Percentiles rank a stretch among this genome's conserved stretches.
Conservation (phyloP, 1,284 basidiomycete genomes). For the Termitomyces sp. region DNA sequence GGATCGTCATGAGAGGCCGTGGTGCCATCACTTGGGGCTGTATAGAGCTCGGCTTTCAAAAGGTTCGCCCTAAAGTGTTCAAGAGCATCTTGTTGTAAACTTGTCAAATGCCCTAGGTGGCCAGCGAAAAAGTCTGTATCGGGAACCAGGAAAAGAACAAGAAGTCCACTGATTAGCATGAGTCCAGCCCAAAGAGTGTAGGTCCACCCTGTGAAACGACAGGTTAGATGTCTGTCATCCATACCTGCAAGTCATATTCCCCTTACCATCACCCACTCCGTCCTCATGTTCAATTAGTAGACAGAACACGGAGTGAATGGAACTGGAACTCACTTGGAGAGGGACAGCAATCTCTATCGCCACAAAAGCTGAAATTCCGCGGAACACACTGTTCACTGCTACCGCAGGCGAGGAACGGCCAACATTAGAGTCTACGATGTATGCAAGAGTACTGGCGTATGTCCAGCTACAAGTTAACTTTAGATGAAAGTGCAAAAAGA, state of each 20-base stretch:
- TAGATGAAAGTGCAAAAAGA: constrained; percentile 9
- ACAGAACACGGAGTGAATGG: neutral
- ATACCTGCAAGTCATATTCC: neutral
- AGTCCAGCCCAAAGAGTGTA: constrained; percentile 71
- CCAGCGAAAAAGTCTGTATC: constrained; percentile 31
- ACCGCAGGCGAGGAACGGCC: constrained; percentile 70
- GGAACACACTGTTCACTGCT: constrained; percentile 66
- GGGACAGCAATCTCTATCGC: constrained; percentile 67
- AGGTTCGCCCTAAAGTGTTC: constrained; percentile 50
- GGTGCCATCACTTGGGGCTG: constrained; percentile 27
- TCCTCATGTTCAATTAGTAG: constrained; percentile 24
- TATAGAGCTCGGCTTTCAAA: constrained; percentile 45
- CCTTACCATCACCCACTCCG: constrained; percentile 35
- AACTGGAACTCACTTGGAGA: constrained; percentile 43
- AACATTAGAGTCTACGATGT: constrained; percentile 73
- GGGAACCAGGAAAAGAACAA: constrained; percentile 42
- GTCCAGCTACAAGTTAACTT: constrained; percentile 45
- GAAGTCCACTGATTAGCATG: constrained; percentile 44
- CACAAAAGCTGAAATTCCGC: constrained; percentile 66
- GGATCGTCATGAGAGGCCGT: constrained; percentile 58
- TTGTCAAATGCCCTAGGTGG: constrained; percentile 50
- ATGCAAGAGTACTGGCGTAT: constrained; percentile 68
- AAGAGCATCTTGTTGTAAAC: constrained; percentile 44
- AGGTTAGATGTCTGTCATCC: neutral
- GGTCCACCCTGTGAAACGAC: constrained; percentile 49